Evolutionary conservation across 2,329 filamentous ascomycete genomes (phyloP), one percentile per base, ranked within the genome.

Genomic region (Exophiala sp.): DNA sequence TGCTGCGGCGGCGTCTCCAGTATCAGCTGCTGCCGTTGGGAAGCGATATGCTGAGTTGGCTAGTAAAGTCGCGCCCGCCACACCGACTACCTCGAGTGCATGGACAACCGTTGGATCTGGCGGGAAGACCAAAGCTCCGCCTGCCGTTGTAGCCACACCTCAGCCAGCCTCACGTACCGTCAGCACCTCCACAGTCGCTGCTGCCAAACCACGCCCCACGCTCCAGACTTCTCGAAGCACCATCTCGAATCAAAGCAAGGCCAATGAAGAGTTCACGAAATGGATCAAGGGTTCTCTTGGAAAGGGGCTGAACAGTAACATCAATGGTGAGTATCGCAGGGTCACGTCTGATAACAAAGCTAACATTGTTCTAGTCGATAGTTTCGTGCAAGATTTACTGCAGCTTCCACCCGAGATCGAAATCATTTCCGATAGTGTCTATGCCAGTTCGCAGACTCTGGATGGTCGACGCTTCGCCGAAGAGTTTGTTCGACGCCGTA

Each of bases 41-140:
- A 97, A 97, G 77, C 88, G 92, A 52, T 97, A 97, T 70, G 92
- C 94, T 16, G 94, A 96, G 69, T 83, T 99, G 24, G 94, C 94
- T 5, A 85, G 90, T 69, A 96, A 96, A 76, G 78, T 77, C 29
- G 72, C 79, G 34, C 69, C 78, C 16, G 70, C 75, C 18, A 65
- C 71, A 11, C 71, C 72, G 5, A 65, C 75, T 52, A 65, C 75
- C 18, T 66, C 72, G 43, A 77, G 80, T 52, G 90, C 91, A 1
- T 99, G 94, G 94, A 92, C 91, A 9, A 97, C 91, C 0, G 92
- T 99, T 38, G 94, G 94, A 44, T 91, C 92, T 33, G 87, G 91
- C 62, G 94, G 94, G 11, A 99, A 96, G 75, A 82, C 88, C 46
- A 97, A 96, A 76, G 75, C 82, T 24, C 87, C 89, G 5, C 80